These are phyloP conservation scores for Elaeis oleifera DNA, from an alignment of 202 grass and related monocot genomes.

Conservation along the genomic window DNA sequence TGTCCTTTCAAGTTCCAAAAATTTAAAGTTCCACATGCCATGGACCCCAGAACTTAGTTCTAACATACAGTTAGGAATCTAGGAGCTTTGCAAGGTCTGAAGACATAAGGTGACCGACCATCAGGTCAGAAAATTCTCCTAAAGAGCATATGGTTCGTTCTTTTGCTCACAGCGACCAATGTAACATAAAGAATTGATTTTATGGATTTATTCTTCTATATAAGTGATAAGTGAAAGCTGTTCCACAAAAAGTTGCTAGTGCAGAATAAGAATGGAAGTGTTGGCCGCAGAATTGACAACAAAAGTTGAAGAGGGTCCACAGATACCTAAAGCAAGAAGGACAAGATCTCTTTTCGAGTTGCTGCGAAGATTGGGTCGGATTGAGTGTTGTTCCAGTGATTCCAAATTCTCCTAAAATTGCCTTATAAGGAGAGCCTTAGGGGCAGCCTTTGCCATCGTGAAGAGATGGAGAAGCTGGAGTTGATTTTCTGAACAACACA, in stretches of 20 bases:
- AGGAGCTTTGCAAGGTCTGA: background rate
- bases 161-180: background rate
- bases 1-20: slow-evolving; percentile 4
- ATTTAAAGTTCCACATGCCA: background rate
- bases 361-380: slow-evolving; percentile 40
- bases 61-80: background rate
- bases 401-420: slow-evolving; percentile 35
- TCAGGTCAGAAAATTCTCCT: background rate
- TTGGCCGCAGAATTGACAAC: slow-evolving; percentile 17
- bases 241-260: slow-evolving; percentile 21
- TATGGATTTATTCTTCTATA: slow-evolving; percentile 17
- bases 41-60: background rate
- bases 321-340: slow-evolving; percentile 20
- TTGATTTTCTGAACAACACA: slow-evolving; percentile 16
- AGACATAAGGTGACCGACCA: background rate
- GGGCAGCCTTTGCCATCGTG: slow-evolving; percentile 52
- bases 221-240: slow-evolving; percentile 1
- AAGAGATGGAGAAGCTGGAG: slow-evolving; percentile 36
- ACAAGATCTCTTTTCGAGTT: slow-evolving; percentile 30
- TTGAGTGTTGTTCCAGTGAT: slow-evolving; percentile 20
- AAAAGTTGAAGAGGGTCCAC: slow-evolving; percentile 21
- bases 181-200: background rate
- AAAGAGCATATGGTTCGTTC: background rate
- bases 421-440: slow-evolving; percentile 71
- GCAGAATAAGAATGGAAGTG: slow-evolving; percentile 18